Percentiles rank a stretch among this genome's conserved stretches.
Evolutionary conservation across 1,284 basidiomycete species (phyloP).

Genomic region (Testicularia cyperi): DNA sequence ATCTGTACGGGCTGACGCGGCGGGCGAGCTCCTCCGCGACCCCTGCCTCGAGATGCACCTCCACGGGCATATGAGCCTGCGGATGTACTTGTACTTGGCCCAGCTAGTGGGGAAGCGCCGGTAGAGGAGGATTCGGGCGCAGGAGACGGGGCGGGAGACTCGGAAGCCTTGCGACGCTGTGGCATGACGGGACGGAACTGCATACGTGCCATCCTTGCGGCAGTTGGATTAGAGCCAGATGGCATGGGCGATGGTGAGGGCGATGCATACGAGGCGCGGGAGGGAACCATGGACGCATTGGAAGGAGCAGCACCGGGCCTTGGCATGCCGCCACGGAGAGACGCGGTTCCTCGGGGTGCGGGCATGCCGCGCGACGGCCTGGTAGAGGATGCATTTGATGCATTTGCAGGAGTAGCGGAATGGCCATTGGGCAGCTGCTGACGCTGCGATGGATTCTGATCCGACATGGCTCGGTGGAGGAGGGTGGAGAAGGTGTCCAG

Average conservation of each 20-base stretch:
- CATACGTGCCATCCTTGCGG: conserved; percentile 29
- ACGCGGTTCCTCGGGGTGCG: conserved; percentile 20
- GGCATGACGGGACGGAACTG: conserved; percentile 53
- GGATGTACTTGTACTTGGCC: background rate
- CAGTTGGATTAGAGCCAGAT: conserved; percentile 7
- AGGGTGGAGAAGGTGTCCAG: no score
- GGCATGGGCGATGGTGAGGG: no score
- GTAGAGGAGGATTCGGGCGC: conserved; percentile 8
- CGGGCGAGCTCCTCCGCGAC: conserved; percentile 33
- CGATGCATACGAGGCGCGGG: conserved; percentile 28
- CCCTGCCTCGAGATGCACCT: conserved; percentile 30
- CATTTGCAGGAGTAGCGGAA: conserved; percentile 1
- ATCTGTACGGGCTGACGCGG: conserved; percentile 66
- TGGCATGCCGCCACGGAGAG: conserved; percentile 12
- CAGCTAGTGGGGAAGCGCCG: conserved; percentile 8
- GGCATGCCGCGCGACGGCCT: conserved; percentile 23
- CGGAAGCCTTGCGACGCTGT: conserved; percentile 43
- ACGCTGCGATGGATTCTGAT: no score
- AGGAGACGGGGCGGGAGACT: conserved; percentile 13
- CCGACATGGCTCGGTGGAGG: no score
- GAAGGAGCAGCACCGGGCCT: conserved; percentile 7
- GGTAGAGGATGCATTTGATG: background rate
- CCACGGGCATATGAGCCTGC: conserved; percentile 18
- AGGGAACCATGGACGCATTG: conserved; percentile 31
- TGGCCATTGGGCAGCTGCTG: no score